phyloP scores from a whole-genome alignment of 2,329 filamentous ascomycete species.

The Ophiostoma montium region DNA sequence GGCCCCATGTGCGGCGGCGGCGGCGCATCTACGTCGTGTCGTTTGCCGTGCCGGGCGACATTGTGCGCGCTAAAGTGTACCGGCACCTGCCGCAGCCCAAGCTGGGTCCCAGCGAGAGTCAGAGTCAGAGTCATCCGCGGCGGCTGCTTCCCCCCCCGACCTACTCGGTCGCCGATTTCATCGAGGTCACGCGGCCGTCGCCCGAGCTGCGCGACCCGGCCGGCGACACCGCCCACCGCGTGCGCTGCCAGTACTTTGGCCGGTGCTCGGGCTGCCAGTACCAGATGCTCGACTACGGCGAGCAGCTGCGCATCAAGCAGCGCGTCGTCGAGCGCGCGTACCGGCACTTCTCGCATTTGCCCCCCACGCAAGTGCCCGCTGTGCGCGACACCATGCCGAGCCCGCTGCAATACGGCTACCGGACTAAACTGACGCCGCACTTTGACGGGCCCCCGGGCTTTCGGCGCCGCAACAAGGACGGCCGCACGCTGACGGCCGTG shows the following conservation, averaged over 20 bases:
- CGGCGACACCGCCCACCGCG: slow-evolving; percentile 64
- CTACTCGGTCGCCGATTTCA: slow-evolving; percentile 69
- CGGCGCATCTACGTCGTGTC: slow-evolving; percentile 69
- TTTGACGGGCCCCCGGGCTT: slow-evolving; percentile 59
- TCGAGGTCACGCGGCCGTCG: slow-evolving; percentile 62
- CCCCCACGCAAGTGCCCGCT: slow-evolving; percentile 56
- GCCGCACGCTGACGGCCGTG: slow-evolving; percentile 38
- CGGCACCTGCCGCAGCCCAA: slow-evolving; percentile 45
- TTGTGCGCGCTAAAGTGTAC: slow-evolving; percentile 62
- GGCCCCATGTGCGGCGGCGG: slow-evolving; percentile 23
- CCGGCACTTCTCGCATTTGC: slow-evolving; percentile 74
- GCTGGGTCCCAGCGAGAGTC: not conserved
- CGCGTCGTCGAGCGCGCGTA: slow-evolving; percentile 84
- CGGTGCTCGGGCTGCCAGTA: slow-evolving; percentile 89
- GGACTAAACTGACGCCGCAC: slow-evolving; percentile 93
- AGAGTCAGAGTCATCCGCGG: too few species aligned
- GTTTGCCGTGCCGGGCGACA: slow-evolving; percentile 77
- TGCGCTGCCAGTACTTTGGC: slow-evolving; percentile 76
- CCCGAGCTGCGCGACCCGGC: slow-evolving; percentile 27
- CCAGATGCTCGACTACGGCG: slow-evolving; percentile 84
- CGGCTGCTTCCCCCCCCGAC: slow-evolving; percentile 27
- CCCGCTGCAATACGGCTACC: slow-evolving; percentile 82
- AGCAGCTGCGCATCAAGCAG: slow-evolving; percentile 75
- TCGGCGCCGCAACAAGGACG: slow-evolving; percentile 33
- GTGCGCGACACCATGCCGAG: slow-evolving; percentile 79